Evolutionary conservation across 306 rosid species (phyloP).

Genomic region (Quercus aquifolioides): DNA sequence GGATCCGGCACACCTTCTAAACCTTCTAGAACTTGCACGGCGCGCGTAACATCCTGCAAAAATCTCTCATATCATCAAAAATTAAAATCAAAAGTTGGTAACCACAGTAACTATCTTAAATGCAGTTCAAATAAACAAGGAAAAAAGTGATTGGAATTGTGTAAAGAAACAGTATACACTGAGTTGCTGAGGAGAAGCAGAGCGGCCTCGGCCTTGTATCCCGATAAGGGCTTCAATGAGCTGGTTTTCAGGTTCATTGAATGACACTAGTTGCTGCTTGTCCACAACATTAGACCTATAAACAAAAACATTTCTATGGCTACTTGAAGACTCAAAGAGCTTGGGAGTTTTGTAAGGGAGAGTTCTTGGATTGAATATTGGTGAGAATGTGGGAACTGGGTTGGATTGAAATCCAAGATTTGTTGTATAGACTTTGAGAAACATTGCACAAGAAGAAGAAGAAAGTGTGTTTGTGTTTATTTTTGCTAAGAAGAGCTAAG

Average conservation of each 20-base stretch:
- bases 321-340: conserved; percentile 4
- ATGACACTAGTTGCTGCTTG: conserved; percentile 38
- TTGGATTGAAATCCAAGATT: background rate
- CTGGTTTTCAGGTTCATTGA: conserved; percentile 56
- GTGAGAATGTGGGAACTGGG: conserved; percentile 9
- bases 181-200: conserved; percentile 80
- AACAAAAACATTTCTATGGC: conserved; percentile 15
- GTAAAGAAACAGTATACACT: conserved; percentile 23
- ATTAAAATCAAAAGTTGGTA: background rate
- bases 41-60: conserved; percentile 64
- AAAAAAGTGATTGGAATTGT: background rate
- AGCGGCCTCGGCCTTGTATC: conserved; percentile 90
- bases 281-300: conserved; percentile 31
- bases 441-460: conserved; percentile 12
- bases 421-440: conserved; percentile 20
- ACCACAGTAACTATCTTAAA: too few relatives aligned
- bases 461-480: background rate
- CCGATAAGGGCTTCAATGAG: conserved; percentile 81
- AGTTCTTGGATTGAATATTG: background rate
- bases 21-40: conserved; percentile 65
- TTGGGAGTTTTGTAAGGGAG: conserved; percentile 18
- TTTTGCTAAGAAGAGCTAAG: too few relatives aligned
- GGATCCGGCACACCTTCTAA: conserved; percentile 74
- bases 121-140: background rate
- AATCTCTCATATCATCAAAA: background rate